phyloP scores from a whole-genome alignment of 176 grass and related monocot genomes.

The Eleusine coracana region DNA sequence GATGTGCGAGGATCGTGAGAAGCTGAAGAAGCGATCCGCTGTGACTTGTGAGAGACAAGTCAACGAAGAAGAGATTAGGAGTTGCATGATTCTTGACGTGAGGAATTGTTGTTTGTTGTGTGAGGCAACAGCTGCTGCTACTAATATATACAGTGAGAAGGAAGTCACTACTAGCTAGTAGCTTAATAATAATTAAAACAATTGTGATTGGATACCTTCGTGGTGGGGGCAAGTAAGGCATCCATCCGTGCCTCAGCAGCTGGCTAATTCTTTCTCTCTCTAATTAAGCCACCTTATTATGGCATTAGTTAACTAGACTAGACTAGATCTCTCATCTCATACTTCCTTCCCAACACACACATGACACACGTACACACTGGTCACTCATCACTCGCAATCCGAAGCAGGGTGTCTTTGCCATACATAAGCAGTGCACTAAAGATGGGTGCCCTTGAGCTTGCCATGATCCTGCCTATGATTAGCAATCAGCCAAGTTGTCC shows the following conservation, averaged over 20 bases:
- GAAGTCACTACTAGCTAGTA: background rate
- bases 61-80: slow-evolving; percentile 35
- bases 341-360: background rate
- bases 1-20: background rate
- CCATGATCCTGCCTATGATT: slow-evolving; percentile 57
- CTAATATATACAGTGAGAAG: background rate
- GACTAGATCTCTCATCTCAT: slow-evolving; percentile 33
- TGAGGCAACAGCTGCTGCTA: background rate
- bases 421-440: slow-evolving; percentile 19
- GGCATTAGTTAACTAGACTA: background rate
- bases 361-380: slow-evolving; percentile 32
- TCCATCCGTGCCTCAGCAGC: slow-evolving; percentile 28
- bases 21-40: slow-evolving; percentile 23
- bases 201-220: slow-evolving; percentile 16
- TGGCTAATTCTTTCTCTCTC: slow-evolving; percentile 30
- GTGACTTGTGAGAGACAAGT: slow-evolving; percentile 32
- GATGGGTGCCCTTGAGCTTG: slow-evolving; percentile 45
- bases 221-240: slow-evolving; percentile 65
- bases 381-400: slow-evolving; percentile 48
- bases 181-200: background rate
- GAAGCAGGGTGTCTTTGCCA: slow-evolving; percentile 33
- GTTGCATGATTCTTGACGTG: slow-evolving; percentile 50
- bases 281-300: slow-evolving; percentile 1
- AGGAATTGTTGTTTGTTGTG: slow-evolving; percentile 35
- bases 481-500: slow-evolving; percentile 48